Percentiles rank a stretch among this genome's conserved stretches.
Conservation (phyloP, 768 basidiomycete species). For the Hygrocybe punicea region DNA sequence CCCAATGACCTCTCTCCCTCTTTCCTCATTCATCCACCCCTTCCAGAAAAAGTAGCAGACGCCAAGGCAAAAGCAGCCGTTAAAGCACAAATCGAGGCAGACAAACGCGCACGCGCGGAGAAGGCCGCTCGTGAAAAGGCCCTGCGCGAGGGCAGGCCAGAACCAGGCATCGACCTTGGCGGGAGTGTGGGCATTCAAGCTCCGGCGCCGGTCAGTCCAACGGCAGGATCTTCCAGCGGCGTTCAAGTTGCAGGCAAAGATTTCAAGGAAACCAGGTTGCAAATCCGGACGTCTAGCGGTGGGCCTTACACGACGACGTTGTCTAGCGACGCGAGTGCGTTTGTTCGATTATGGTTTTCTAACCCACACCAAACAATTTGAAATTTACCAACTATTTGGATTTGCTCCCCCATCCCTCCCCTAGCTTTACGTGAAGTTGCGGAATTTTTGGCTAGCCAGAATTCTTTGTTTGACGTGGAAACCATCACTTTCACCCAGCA, state of each 20-base stretch:
- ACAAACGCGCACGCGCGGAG: slow-evolving; percentile 85
- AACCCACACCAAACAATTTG: not conserved
- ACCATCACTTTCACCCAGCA: slow-evolving; percentile 74
- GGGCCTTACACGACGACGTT: slow-evolving; percentile 81
- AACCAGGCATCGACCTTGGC: slow-evolving; percentile 19
- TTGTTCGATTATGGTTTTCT: not conserved
- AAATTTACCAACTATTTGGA: not conserved
- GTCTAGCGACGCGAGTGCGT: slow-evolving; percentile 73
- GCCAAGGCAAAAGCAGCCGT: slow-evolving; percentile 80
- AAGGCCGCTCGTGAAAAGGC: slow-evolving; percentile 91
- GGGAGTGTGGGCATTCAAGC: slow-evolving; percentile 35
- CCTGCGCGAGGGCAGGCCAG: slow-evolving; percentile 67
- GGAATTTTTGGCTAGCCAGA: slow-evolving; percentile 80
- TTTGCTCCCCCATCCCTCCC: not conserved
- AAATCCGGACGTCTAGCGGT: slow-evolving; percentile 82
- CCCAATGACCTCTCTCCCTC: too few relatives aligned
- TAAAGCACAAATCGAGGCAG: slow-evolving; percentile 92
- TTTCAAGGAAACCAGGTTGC: slow-evolving; percentile 83
- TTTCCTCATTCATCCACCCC: too few relatives aligned
- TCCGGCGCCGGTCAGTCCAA: slow-evolving; percentile 30
- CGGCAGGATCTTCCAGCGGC: slow-evolving; percentile 36
- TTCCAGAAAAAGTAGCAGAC: slow-evolving; percentile 84
- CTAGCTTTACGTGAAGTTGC: slow-evolving; percentile 82
- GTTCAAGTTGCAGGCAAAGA: slow-evolving; percentile 60
- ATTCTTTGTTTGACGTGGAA: slow-evolving; percentile 64